Evolutionary conservation across 768 basidiomycete genomes (phyloP), one percentile per base, ranked within the genome.

Genomic region (Mycena maculata): DNA sequence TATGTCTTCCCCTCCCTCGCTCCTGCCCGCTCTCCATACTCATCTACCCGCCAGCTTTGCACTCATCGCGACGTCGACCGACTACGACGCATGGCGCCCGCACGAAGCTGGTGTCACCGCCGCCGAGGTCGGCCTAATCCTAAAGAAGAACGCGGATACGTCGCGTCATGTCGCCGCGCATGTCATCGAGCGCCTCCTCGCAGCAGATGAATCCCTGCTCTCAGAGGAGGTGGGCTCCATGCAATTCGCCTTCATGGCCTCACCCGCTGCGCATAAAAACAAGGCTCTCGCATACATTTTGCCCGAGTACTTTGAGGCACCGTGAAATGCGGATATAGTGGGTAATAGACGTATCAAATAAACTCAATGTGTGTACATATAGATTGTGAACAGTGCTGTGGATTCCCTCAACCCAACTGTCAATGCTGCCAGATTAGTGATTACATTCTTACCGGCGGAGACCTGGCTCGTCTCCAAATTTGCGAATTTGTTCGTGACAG

Each of bases 11-110:
- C 52, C 33, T 27, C 58, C 42, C n/a, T n/a, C n/a, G n/a, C n/a
- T 49, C 31, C 36, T 49, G 8, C 33, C 11, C 22, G 22, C 16
- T 53, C 11, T 23, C 52, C 33, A 9, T 36, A 49, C 39, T 50
- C 18, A 63, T 55, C 25, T 31, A 10, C 59, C 20, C 44, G 31
- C 0, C 74, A 98, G 96, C 75, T 98, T 98, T 76, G 95, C 93
- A 0, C 87, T 98, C 60, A 90, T 99, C 68, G 95, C 92, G 20
- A 94, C 92, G 2, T 86, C 91, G 25, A 99, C 97, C 4, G 96
- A 99, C 81, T 98, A 97, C 77, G 97, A 99, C 78, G 91, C 95
- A 2, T 99, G 96, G 96, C 83, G 96, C 31, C 89, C 89, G 5
- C 85, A 91, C 36, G 86, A 89, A 28, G 92, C 87, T 13, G 85